phyloP scores from a whole-genome alignment of 495 filamentous ascomycete genomes.

The Trichoderma gamsii region DNA sequence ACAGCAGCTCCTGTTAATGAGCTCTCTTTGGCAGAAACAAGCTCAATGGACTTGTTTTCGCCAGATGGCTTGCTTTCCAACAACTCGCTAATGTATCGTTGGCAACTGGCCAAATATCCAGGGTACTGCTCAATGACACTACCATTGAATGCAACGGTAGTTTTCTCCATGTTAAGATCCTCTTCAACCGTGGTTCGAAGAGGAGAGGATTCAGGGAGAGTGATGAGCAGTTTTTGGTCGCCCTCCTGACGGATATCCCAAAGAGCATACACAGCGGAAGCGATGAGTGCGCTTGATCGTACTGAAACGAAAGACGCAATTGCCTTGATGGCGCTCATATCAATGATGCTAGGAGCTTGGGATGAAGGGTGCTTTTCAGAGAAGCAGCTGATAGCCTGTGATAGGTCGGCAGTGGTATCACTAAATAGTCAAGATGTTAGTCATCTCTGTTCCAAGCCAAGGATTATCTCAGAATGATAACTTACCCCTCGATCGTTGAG shows the following conservation, averaged over 20 bases:
- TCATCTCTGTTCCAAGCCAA: background rate
- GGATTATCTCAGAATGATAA: background rate
- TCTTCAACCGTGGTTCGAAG: constrained; percentile 24
- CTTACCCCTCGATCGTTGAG: constrained; percentile 54
- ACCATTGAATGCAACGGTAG: constrained; percentile 57
- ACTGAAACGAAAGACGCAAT: constrained; percentile 51
- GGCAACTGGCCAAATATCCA: constrained; percentile 41
- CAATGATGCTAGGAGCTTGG: constrained; percentile 34
- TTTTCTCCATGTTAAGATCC: constrained; percentile 25
- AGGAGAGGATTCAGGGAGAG: constrained; percentile 17
- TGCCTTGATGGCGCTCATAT: constrained; percentile 48
- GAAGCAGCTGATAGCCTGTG: constrained; percentile 30
- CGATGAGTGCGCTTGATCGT: constrained; percentile 58
- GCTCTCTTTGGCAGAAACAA: constrained; percentile 54
- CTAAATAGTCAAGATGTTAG: constrained; percentile 25
- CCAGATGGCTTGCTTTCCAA: constrained; percentile 24
- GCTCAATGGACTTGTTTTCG: constrained; percentile 35
- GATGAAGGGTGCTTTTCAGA: constrained; percentile 41
- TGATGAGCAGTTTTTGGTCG: constrained; percentile 26
- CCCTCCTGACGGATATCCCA: constrained; percentile 51
- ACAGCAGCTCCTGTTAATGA: constrained; percentile 59
- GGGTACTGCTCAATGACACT: constrained; percentile 63
- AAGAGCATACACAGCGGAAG: constrained; percentile 55
- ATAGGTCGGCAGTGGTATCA: constrained; percentile 30
- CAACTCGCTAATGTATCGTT: constrained; percentile 47